Base-by-base conservation (phyloP, 1,284 basidiomycete genomes). In the Rhodotorula mucilaginosa region DNA sequence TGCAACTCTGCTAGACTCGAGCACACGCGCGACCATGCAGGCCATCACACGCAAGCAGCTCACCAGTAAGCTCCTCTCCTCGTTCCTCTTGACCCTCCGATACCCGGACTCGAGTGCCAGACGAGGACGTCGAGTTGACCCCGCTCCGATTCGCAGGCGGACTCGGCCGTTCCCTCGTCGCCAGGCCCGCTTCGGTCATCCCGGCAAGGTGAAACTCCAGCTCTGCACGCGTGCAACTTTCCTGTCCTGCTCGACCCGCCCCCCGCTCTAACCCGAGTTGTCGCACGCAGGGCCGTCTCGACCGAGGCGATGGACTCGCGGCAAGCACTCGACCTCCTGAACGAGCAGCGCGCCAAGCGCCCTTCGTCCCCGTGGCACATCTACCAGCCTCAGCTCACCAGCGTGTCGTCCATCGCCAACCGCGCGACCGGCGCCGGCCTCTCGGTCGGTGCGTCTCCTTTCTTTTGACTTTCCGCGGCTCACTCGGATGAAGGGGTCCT, bases 361-460 rank as follows among this genome's bases (percentile, higher is more conserved):
- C 96, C 97, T 26, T 90, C 86, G 69, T 91, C 90, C 78, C 96
- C 97, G 18, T 70, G 69, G 71, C 69, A 68, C 70, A 70, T 74
- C 51, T 76, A 77, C 70, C 67, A 78, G 58, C 76, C 77, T 13
- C 78, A 80, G 64, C 77, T 86, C 60, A 98, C 96, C 58, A 97
- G 92, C 92, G 52, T 89, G 68, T 86, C 83, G 5, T 97, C 93
- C 21, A 93, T 96, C 79, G 86, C 86, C 47, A 90, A 98, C 84
- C 90, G 96, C 81, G 82, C 87, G 61, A 92, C 93, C 10, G 96
- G 97, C 71, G 86, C 83, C 31, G 91, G 85, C 16, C 85, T 99
- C 65, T 89, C 89, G 72, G 88, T 86, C 59, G 58, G 61, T 65
- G n/a, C 52, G 57, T 52, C 56, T 70, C 90, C 73, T 85, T 97